Evolutionary conservation across 257 asterid genomes (phyloP), one percentile per base, ranked within the genome.

Genomic region (Buddleja alternifolia): DNA sequence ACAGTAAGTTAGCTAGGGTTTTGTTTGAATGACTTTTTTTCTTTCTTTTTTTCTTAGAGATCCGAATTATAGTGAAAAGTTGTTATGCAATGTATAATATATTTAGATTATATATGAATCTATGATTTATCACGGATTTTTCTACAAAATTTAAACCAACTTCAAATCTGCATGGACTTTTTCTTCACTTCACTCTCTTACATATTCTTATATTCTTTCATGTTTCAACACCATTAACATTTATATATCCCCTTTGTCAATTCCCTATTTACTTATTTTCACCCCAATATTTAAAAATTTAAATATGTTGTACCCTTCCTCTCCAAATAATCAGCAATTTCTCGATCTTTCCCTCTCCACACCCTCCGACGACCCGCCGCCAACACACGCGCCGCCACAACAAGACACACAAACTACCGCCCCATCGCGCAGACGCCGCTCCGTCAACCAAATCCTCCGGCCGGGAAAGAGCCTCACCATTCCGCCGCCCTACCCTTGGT

Each of bases 401-500:
- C 54, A 34, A 21, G 12, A 6, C 12, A 29, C 42, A 2, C n/a
- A n/a, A n/a, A 6, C 32, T 0, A 23, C 9, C 1, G 44, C 51
- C 2, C 57, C 67, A 0, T 8, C 25, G 0, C 62, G 76, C 7
- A 20, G 1, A 6, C 75, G 79, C 0, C 86, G 84, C 1, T 34
- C 66, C 41, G 17, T 80, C 0, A 12, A 55, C 2, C 73, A 34
- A 12, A n/a, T 34, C 2, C 61, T 71, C 0, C 57, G 68, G 0
- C 75, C 76, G 17, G 80, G 62, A 8, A 72, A 47, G 39, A 10
- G 55, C 1, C 66, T 40, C 6, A 20, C 21, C 0, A 53, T 78
- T 4, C 51, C 74, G 1, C 53, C 81, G 0, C 87, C 78, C 0
- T 86, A 48, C 17, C 83, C 79, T 0, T 87, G 94, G 94, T 84